Conservation (phyloP, 1,139 yeast genomes). For the Magnusiomyces paraingens region DNA sequence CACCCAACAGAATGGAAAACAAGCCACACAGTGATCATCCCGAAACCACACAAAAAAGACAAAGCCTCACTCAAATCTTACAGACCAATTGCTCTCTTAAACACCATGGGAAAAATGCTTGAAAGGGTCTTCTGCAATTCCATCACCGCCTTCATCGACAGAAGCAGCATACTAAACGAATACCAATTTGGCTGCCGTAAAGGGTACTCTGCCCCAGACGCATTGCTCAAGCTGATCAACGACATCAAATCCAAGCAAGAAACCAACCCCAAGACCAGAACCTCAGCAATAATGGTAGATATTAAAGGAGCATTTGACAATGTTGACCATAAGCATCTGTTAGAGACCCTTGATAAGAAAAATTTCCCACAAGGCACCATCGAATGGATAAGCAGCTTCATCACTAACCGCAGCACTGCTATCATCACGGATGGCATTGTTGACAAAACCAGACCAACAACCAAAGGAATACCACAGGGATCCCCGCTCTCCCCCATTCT, state of each 20-base stretch:
- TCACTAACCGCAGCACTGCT: neutral
- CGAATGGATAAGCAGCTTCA: neutral
- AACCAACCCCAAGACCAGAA: too few species aligned
- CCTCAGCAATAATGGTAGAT: conserved; percentile 14
- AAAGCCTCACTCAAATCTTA: too few species aligned
- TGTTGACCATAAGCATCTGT: conserved; percentile 15
- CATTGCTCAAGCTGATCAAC: conserved; percentile 7
- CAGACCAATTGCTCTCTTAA: conserved; percentile 16
- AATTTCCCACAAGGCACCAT: neutral
- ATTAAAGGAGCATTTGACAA: conserved; percentile 20
- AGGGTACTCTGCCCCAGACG: conserved; percentile 16
- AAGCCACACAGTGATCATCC: too few species aligned
- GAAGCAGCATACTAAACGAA: conserved; percentile 5
- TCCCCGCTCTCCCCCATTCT: conserved; percentile 21
- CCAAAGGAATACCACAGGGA: conserved; percentile 20
- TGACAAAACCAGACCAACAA: neutral
- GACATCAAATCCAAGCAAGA: too few species aligned
- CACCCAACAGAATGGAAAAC: conserved; percentile 2
- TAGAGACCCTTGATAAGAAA: neutral
- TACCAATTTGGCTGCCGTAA: conserved; percentile 15
- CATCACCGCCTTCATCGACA: conserved; percentile 1
- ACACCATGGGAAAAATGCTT: conserved; percentile 13
- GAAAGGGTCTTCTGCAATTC: conserved; percentile 9
- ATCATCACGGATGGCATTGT: neutral
- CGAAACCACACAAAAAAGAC: too few species aligned